Conservation (phyloP, 2,329 filamentous ascomycete species). For the Sclerotinia minor region DNA sequence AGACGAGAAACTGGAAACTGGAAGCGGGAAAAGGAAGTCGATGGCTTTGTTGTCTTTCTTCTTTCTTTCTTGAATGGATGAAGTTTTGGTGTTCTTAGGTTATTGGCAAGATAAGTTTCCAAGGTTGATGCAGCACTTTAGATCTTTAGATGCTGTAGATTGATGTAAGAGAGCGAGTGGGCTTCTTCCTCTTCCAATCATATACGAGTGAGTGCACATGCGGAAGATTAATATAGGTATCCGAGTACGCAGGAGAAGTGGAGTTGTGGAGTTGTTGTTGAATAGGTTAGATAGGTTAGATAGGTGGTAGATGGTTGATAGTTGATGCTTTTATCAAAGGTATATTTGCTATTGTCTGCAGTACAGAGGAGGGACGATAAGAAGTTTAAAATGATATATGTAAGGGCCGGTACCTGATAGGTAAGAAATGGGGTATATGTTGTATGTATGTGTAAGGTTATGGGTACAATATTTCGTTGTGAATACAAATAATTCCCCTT, state of each 20-base stretch:
- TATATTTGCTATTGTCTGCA: not conserved
- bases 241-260: slow-evolving; percentile 8
- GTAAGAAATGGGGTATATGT: not conserved
- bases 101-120: not conserved
- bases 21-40: not conserved
- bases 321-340: not conserved
- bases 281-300: too few species aligned
- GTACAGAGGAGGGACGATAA: too few species aligned
- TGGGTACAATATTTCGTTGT: not conserved
- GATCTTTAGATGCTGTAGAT: not conserved
- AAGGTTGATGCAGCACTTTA: too few species aligned
- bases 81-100: not conserved
- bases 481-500: not conserved
- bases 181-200: not conserved
- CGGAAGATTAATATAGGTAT: slow-evolving; percentile 4
- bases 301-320: not conserved
- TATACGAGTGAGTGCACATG: not conserved
- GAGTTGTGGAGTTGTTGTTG: not conserved
- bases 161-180: not conserved
- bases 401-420: not conserved
- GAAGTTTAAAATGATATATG: too few species aligned
- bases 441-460: too few species aligned
- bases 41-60: slow-evolving; percentile 23
- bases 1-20: not conserved
- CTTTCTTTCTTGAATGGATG: slow-evolving; percentile 1